These are phyloP conservation scores for Fistulifera pelliculosa DNA, from an alignment of 108 stramenopile species.

Conservation along the genomic window DNA sequence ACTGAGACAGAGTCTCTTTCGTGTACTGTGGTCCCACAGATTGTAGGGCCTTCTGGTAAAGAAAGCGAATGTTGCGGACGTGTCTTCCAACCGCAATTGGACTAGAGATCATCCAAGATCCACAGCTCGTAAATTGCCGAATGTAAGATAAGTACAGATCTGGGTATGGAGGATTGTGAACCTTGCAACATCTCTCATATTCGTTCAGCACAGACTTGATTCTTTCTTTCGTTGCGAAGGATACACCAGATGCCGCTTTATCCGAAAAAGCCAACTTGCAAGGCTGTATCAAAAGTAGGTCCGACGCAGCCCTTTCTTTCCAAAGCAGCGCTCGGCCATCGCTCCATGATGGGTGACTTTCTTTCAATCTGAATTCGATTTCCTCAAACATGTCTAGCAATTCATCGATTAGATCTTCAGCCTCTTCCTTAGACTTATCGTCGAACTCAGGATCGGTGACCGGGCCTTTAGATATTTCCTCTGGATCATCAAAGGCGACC, in stretches of 20 bases:
- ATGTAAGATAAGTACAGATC: slow-evolving; percentile 50
- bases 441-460: background rate
- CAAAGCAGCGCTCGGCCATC: slow-evolving; percentile 46
- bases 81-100: slow-evolving; percentile 24
- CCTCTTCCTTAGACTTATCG: slow-evolving; percentile 39
- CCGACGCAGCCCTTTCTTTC: slow-evolving; percentile 44
- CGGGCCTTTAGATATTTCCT: slow-evolving; percentile 8
- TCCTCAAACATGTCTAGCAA: slow-evolving; percentile 69
- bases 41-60: slow-evolving; percentile 61
- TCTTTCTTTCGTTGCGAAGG: slow-evolving; percentile 11
- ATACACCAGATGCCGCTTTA: slow-evolving; percentile 3
- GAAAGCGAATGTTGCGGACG: slow-evolving; percentile 44
- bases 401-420: slow-evolving; percentile 67
- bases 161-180: slow-evolving; percentile 68
- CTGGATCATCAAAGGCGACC: slow-evolving; percentile 22
- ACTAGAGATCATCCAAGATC: slow-evolving; percentile 8
- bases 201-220: slow-evolving; percentile 21
- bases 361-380: slow-evolving; percentile 43
- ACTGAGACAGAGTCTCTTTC: slow-evolving; percentile 5
- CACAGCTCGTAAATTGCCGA: slow-evolving; percentile 9
- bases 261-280: background rate
- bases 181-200: slow-evolving; percentile 47
- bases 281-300: slow-evolving; percentile 32
- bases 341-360: slow-evolving; percentile 33
- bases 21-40: slow-evolving; percentile 18